Evolutionary conservation across 768 basidiomycete genomes (phyloP), one percentile per base, ranked within the genome.

Genomic region (Lactarius evosmus): DNA sequence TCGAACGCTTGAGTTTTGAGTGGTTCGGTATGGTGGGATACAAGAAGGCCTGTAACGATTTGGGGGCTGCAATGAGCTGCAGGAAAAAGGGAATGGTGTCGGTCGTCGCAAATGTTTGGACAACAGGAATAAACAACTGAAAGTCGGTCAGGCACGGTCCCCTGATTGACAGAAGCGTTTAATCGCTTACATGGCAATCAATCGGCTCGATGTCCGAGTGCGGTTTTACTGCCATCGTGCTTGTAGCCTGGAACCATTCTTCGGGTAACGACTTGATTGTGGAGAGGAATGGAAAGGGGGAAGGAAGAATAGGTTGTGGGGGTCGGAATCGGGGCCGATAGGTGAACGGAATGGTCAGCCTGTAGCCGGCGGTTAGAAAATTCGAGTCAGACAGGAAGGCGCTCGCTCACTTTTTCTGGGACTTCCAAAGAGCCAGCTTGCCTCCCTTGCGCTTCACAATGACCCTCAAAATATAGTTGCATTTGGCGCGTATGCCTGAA

Each of bases 61-160:
- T 69, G 1, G 77, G 66, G 22, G 76, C 75, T 11, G 80, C 85
- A 32, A 77, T 77, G 38, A 89, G 75, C 66, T 88, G 88, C 19
- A 89, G 69, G 68, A 87, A 85, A 72, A 88, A 84, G 7, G 86
- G 85, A 9, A 89, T 85, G 19, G 75, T 76, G 65, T 88, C 85
- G 11, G 75, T 69, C 33, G 86, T 46, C 8, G 81, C 80, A 72
- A 80, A 89, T 19, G 81, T 78, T 53, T 80, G 81, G 14, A 78
- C 79, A 7, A 78, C 77, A 12, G 87, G 88, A 19, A 88, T 75
- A 70, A 88, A 84, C 14, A 88, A 70, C 87, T 89, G 9, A 65
- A 57, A 6, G 25, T 33, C 5, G 16, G 22, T 55, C 29, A 52
- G 40, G 57, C 14, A 29, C 61, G 1, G 40, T 55, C n/a, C 33